These are phyloP conservation scores for Elongisporangium undulatum DNA, from an alignment of 352 stramenopile species.

Conservation along the genomic window DNA sequence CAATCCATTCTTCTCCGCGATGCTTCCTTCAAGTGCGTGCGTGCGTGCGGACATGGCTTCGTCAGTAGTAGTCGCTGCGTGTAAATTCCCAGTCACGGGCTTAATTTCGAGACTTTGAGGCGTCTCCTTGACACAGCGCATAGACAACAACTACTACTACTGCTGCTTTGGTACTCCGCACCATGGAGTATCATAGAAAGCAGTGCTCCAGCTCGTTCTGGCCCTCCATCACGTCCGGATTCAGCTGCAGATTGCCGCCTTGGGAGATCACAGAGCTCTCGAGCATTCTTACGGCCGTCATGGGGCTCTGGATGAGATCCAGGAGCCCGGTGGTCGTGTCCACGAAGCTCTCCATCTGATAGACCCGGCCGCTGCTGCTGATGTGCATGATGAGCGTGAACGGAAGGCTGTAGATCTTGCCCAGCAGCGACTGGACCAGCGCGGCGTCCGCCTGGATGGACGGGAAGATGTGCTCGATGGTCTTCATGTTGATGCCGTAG, in stretches of 20 bases:
- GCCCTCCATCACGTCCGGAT: constrained; percentile 24
- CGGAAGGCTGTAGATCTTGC: constrained; percentile 35
- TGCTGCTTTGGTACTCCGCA: too few species aligned
- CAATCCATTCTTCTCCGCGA: too few species aligned
- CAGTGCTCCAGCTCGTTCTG: constrained; percentile 33
- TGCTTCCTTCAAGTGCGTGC: too few species aligned
- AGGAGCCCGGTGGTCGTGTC: constrained; percentile 35
- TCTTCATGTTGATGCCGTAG: constrained; percentile 30
- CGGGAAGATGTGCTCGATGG: constrained; percentile 42
- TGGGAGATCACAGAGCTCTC: constrained; percentile 27
- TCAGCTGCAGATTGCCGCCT: constrained; percentile 23
- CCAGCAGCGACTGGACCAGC: constrained; percentile 39
- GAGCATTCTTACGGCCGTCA: constrained; percentile 25
- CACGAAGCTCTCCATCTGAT: constrained; percentile 39
- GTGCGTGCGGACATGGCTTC: too few species aligned
- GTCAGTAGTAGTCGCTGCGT: too few species aligned
- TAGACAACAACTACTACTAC: too few species aligned
- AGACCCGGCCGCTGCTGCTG: constrained; percentile 25
- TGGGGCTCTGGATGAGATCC: constrained; percentile 24
- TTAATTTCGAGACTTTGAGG: too few species aligned
- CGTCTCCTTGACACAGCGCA: too few species aligned
- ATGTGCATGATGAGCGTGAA: constrained; percentile 36
- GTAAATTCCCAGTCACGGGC: too few species aligned
- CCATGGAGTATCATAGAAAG: constrained; percentile 19
- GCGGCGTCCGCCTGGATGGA: constrained; percentile 32